phyloP scores from a whole-genome alignment of 441 rosid species.

The Arabidopsis hybrid region DNA sequence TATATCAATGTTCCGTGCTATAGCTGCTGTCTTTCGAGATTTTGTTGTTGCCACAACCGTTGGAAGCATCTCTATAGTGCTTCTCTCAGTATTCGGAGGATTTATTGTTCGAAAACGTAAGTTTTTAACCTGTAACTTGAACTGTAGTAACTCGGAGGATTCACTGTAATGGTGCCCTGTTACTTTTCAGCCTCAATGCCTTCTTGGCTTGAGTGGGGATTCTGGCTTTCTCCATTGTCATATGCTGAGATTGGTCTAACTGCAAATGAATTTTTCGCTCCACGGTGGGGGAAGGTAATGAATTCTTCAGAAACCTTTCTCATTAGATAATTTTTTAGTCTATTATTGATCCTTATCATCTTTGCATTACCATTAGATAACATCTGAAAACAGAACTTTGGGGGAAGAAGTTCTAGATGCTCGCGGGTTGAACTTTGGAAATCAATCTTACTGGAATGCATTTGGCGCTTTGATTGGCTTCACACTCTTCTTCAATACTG shows the following conservation, averaged over 20 bases:
- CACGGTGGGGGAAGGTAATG: slow-evolving; percentile 64
- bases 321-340: not conserved
- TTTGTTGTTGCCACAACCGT: slow-evolving; percentile 51
- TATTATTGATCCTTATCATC: too few species aligned
- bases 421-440: slow-evolving; percentile 64
- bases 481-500: slow-evolving; percentile 57
- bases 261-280: slow-evolving; percentile 71
- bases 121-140: slow-evolving; percentile 25
- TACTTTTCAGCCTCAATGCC: slow-evolving; percentile 60
- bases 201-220: slow-evolving; percentile 74
- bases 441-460: slow-evolving; percentile 67
- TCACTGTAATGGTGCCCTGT: not conserved
- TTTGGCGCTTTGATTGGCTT: slow-evolving; percentile 64
- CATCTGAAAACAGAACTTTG: slow-evolving; percentile 48
- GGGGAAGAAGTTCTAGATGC: slow-evolving; percentile 57
- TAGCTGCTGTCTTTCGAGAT: slow-evolving; percentile 58
- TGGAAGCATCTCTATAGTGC: slow-evolving; percentile 40
- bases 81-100: slow-evolving; percentile 59
- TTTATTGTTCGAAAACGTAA: slow-evolving; percentile 57
- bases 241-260: slow-evolving; percentile 78
- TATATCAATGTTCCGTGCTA: slow-evolving; percentile 59
- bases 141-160: not conserved
- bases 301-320: slow-evolving; percentile 6
- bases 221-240: slow-evolving; percentile 72
- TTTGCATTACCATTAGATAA: slow-evolving; percentile 1